Evolutionary conservation across 1,284 basidiomycete species (phyloP).

Genomic region (Moesziomyces sp.): DNA sequence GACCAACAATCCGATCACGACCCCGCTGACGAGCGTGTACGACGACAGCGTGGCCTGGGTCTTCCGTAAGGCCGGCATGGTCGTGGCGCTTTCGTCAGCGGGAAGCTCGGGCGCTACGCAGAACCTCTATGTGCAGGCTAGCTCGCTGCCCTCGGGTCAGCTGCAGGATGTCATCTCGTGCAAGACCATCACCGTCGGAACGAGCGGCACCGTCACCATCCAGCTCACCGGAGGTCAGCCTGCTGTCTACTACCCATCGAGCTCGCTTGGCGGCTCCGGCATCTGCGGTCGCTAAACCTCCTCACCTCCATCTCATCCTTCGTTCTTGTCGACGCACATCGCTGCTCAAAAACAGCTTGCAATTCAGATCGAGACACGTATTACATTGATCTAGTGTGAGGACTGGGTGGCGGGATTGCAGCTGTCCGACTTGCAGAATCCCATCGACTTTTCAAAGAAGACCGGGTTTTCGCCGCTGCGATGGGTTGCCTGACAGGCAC

Average conservation of each 20-base stretch:
- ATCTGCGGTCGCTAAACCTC: constrained; percentile 14
- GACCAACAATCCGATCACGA: constrained; percentile 72
- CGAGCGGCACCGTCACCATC: constrained; percentile 69
- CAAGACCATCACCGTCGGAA: constrained; percentile 70
- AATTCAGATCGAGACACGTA: neutral
- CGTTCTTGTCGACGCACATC: neutral
- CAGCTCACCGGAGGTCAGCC: constrained; percentile 17
- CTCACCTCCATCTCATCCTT: neutral
- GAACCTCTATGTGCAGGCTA: constrained; percentile 55
- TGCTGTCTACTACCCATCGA: constrained; percentile 18
- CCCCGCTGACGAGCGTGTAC: constrained; percentile 69
- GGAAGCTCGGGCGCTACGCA: constrained; percentile 71
- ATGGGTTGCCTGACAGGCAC: constrained; percentile 16
- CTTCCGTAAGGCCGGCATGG: constrained; percentile 76
- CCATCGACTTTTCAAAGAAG: constrained; percentile 16
- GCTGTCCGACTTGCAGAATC: constrained; percentile 18
- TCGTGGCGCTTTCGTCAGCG: constrained; percentile 76
- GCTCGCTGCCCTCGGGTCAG: constrained; percentile 69
- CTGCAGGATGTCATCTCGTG: constrained; percentile 77
- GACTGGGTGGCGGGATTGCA: constrained; percentile 1
- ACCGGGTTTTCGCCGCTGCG: constrained; percentile 8
- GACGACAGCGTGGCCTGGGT: constrained; percentile 70
- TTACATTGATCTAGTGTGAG: no score
- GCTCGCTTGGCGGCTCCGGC: constrained; percentile 10
- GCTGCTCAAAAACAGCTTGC: neutral